Base-by-base conservation (phyloP, 768 basidiomycete species). In the Agrocybe pediades region DNA sequence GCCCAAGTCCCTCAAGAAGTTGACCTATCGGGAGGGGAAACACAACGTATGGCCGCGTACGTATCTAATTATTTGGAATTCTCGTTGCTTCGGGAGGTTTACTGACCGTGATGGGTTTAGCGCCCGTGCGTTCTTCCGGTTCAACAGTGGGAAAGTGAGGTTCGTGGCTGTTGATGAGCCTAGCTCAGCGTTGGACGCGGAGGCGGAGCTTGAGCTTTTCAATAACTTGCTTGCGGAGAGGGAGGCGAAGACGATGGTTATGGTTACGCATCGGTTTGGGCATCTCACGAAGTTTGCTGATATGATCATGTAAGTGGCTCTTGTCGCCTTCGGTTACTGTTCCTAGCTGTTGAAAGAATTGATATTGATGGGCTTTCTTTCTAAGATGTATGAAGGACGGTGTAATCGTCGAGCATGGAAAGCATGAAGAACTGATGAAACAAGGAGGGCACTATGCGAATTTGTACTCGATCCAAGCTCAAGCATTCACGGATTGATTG, bases 91-190 rank as follows among this genome's bases (percentile, higher is more conserved):
- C 49, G 23, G 51, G 51, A 26, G 20, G 21, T 3, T 17, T 17
- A 13, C 41, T 41, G 27, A 57, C 23, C 15, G 4, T 17, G 17
- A 9, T 21, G 17, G 9, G 19, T 19, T 9, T 30, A 73, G 81
- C 20, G 75, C 79, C 17, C 79, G 79, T 9, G 72, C 71, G 3
- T 81, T 79, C 53, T 77, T 78, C 73, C 66, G 75, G 25, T 66
- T 71, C 49, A 68, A 66, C 36, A 73, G 68, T 11, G 68, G 65
- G 17, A 63, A 74, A 2, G 71, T 78, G 20, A 74, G 71, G 23
- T 75, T 85, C 9, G 67, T 85, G 15, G 73, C 81, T 1, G 73
- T 81, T 3, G 85, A 87, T 55, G 84, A 86, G 59, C 83, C 84
- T 0, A 83, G 74, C 26, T 82, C 83, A 0, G 76, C 81, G 3